Evolutionary conservation across 148 eudicot species (phyloP).

Genomic region (Drosera capensis): DNA sequence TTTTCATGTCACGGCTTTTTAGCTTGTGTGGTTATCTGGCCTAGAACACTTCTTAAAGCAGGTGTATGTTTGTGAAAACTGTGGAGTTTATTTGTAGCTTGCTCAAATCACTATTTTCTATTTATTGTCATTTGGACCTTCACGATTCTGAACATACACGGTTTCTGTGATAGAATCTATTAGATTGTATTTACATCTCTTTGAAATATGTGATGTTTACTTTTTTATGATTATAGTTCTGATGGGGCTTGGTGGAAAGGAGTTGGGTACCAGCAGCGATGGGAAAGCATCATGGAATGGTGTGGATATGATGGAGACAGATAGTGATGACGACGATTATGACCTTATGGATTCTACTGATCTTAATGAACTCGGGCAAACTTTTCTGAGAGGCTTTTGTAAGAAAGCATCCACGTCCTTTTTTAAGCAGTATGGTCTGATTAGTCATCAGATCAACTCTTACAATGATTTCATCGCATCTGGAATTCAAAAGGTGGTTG

Average conservation of each 20-base stretch:
- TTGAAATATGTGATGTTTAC: background rate
- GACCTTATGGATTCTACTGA: conserved; percentile 18
- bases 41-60: no score
- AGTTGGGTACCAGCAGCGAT: conserved; percentile 30
- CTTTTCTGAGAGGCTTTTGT: conserved; percentile 34
- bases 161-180: no score
- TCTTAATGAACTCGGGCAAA: conserved; percentile 36
- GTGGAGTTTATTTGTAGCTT: no score
- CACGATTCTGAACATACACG: no score
- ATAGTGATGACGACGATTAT: conserved; percentile 19
- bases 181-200: no score
- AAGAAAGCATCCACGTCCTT: conserved; percentile 59
- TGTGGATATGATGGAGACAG: conserved; percentile 12
- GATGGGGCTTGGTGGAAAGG: conserved; percentile 31
- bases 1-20: no score
- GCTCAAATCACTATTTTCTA: no score
- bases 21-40: no score
- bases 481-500: conserved; percentile 59
- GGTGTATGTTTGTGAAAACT: no score
- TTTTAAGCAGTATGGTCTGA: conserved; percentile 62
- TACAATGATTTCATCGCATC: conserved; percentile 53
- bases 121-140: no score
- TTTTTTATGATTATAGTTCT: background rate
- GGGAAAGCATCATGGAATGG: conserved; percentile 26
- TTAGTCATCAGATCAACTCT: conserved; percentile 80